Evolutionary conservation across 2,329 filamentous ascomycete genomes (phyloP), one percentile per base, ranked within the genome.

Genomic region (Arthrobotrys musiformis): DNA sequence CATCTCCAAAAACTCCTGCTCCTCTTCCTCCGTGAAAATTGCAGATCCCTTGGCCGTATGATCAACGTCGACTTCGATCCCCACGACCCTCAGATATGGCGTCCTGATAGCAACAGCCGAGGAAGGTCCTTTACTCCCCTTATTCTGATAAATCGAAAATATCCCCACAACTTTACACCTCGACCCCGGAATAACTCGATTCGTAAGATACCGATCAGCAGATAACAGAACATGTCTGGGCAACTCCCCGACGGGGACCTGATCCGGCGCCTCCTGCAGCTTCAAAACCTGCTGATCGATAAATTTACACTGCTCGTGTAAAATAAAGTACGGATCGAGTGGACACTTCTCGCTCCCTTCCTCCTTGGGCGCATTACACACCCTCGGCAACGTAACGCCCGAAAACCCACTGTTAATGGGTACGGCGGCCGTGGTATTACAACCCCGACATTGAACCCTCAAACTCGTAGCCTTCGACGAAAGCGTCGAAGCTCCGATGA

Each of bases 271-370:
- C 84, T 99, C 95, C 83, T 99, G 95, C 17, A 99, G 89, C 84
- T 99, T 99, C 83, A 99, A 91, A 76, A 99, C 93, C 84, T 99
- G 95, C 84, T 99, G 95, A 82, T 99, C 95, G 81, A 98, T 94
- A 82, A 99, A 99, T 79, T 90, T 89, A 40, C 92, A 97, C 83
- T 92, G 93, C 84, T 99, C 95, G 82, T 99, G 95, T 73, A 95
- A 88, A 70, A 99, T 93, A 81, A 95, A 97, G 85, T 97, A 99
- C 15, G 95, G 95, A 81, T 99, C 95, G 77, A 99, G 85, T 0
- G 94, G 94, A 81, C 95, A 99, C 81, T 91, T 90, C 40, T 92
- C 89, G 0, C 88, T 87, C 1, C 90, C 13, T 88, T 87, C 8
- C 87, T 85, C 79, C 89, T 88, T 79, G 85, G 83, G 62, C 92